Base-by-base conservation (phyloP, 2,329 filamentous ascomycete species). In the Monosporascus sp. region DNA sequence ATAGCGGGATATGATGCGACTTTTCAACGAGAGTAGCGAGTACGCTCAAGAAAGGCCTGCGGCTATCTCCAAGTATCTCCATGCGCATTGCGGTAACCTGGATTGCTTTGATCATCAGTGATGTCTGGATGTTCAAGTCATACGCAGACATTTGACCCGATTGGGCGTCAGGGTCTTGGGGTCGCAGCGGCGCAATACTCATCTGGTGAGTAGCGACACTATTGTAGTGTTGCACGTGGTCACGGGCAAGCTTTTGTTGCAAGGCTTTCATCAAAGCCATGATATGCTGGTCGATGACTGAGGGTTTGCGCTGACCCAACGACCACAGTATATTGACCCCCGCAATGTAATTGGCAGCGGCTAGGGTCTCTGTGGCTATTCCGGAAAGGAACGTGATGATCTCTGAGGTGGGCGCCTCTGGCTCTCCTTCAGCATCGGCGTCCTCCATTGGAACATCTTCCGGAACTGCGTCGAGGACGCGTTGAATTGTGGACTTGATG, bases 291-390 rank as follows among this genome's bases (percentile, higher is more conserved):
- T 99, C 94, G 57, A 99, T 90, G 59, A 94, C 86, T 16, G 88
- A 84, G 1, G 93, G 90, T 64, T 90, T 92, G 55, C 90, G 87
- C 63, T 90, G 84, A 5, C 91, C 91, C 20, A 99, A 75, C 17
- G 91, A 94, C 92, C 92, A 97, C 17, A 99, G 76, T 24, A 96
- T 87, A 67, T 96, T 97, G 68, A 99, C 88, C 45, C 91, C 91
- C 14, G 92, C 91, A 19, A 92, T 83, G 65, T 95, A 91, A 60
- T 91, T 91, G 53, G 81, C 82, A 50, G 86, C 86, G 6, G 89
- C 89, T 60, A 99, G 84, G 9, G 88, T 88, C 71, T 97, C 94
- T 0, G 90, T 93, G 1, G 92, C 91, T 51, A 93, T 84, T n/a
- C 85, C 82, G 19, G 90, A 94, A 38, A 97, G 74, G 66, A 91